These are phyloP conservation scores for Apiospora pterosperma DNA, from an alignment of 2,329 filamentous ascomycete species.

Conservation along the genomic window DNA sequence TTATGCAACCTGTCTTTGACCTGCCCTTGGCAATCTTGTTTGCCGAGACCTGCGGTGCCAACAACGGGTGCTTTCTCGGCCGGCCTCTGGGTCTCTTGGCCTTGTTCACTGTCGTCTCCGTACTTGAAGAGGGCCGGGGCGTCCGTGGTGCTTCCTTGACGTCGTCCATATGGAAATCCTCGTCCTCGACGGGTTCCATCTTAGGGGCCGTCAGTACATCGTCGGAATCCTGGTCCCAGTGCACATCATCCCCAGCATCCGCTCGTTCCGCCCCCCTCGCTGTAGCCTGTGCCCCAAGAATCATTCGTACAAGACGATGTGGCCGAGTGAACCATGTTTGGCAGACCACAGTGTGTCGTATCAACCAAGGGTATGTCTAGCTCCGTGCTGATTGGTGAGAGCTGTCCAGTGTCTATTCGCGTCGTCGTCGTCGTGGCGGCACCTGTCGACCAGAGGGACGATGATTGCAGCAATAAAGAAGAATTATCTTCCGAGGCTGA, in stretches of 20 bases:
- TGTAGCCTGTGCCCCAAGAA: conserved; percentile 41
- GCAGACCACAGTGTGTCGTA: conserved; percentile 35
- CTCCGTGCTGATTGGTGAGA: conserved; percentile 52
- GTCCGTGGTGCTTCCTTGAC: conserved; percentile 42
- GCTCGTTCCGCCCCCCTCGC: conserved; percentile 29
- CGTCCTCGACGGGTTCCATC: conserved; percentile 54
- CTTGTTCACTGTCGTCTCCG: conserved; percentile 31
- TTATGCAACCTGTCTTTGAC: conserved; percentile 66
- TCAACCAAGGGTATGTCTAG: conserved; percentile 36
- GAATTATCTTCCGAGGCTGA: conserved; percentile 41
- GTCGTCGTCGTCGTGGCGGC: conserved; percentile 18
- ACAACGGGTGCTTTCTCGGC: conserved; percentile 75
- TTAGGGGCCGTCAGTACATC: conserved; percentile 49
- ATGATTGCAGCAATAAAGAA: conserved; percentile 30
- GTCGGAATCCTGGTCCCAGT: conserved; percentile 46
- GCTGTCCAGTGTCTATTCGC: conserved; percentile 41
- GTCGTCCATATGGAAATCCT: conserved; percentile 50
- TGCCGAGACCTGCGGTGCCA: conserved; percentile 48
- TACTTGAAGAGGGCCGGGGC: conserved; percentile 18
- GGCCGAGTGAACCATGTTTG: conserved; percentile 42
- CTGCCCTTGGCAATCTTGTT: conserved; percentile 75
- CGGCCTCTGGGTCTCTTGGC: conserved; percentile 70
- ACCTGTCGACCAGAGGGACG: conserved; percentile 32
- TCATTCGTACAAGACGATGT: conserved; percentile 41
- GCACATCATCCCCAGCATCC: conserved; percentile 36